Percentiles rank a stretch among this genome's conserved stretches.
phyloP scores from a whole-genome alignment of 164 flowering plant species.

The Macadamia tetraphylla region DNA sequence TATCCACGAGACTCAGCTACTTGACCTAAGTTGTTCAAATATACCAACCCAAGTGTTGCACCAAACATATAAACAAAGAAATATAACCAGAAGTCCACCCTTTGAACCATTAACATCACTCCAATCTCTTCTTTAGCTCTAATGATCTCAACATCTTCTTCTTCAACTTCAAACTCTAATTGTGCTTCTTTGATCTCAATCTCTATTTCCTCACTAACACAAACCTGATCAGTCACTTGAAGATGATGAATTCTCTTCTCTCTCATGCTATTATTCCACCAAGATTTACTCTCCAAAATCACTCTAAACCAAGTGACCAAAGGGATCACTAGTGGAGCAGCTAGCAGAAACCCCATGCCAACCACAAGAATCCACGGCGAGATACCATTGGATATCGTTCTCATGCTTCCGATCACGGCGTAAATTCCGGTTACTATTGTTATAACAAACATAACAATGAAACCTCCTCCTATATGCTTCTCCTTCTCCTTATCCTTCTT shows the following conservation, averaged over 20 bases:
- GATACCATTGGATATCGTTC: neutral
- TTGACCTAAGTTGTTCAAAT: conserved; percentile 82
- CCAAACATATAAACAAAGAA: conserved; percentile 68
- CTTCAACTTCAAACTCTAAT: neutral
- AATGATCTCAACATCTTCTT: neutral
- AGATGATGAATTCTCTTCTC: neutral
- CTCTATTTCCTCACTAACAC: neutral
- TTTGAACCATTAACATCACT: conserved; percentile 45
- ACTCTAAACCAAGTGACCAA: conserved; percentile 19
- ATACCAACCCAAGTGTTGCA: conserved; percentile 80
- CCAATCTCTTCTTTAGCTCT: conserved; percentile 53
- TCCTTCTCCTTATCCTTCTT: conserved; percentile 7
- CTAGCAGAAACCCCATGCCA: conserved; percentile 29
- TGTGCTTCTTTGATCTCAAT: neutral
- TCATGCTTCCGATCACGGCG: conserved; percentile 45
- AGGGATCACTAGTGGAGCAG: conserved; percentile 41
- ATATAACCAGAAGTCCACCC: conserved; percentile 91
- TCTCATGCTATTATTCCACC: conserved; percentile 9
- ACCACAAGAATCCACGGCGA: conserved; percentile 16
- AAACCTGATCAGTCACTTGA: neutral
- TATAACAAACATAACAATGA: conserved; percentile 38
- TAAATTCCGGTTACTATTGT: conserved; percentile 57
- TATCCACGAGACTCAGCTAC: conserved; percentile 80
- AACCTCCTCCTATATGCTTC: conserved; percentile 25
- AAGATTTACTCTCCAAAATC: conserved; percentile 1